Conservation (phyloP, 371 early-diverging fungal species). For the Lichtheimia ramosa region DNA sequence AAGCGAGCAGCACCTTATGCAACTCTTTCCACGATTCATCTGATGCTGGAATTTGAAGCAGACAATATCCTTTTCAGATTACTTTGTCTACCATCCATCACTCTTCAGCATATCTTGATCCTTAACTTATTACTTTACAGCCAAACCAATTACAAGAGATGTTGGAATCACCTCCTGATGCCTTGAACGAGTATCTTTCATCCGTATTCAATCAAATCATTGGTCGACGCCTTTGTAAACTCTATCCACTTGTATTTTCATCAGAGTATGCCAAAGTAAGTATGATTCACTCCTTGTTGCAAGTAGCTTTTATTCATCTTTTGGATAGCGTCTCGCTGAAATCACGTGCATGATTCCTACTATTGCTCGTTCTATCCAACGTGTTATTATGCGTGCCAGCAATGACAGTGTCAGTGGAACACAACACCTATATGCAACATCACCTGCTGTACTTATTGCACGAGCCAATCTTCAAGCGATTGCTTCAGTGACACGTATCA, state of each 20-base stretch:
- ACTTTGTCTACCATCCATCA: neutral
- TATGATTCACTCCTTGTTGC: neutral
- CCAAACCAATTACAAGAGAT: constrained; percentile 6
- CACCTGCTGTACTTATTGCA: neutral
- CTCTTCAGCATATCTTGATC: too few relatives aligned
- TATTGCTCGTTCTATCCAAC: constrained; percentile 5
- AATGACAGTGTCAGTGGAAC: neutral
- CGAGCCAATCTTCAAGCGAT: constrained; percentile 1
- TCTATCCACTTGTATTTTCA: constrained; percentile 8
- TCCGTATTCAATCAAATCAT: neutral
- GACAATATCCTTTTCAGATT: constrained; percentile 8
- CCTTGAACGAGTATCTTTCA: neutral
- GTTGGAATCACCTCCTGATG: neutral
- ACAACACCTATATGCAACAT: neutral
- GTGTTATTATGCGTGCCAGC: neutral
- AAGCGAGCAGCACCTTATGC: constrained; percentile 3
- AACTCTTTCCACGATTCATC: neutral
- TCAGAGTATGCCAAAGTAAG: constrained; percentile 1
- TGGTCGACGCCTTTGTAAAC: neutral
- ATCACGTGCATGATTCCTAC: neutral
- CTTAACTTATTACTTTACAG: neutral
- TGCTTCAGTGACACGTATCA: neutral
- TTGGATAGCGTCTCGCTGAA: neutral
- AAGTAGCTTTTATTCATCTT: neutral
- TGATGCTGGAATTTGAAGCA: constrained; percentile 6